A percentile compares a stretch with the other conserved stretches of the same genome.
Conservation (phyloP, 352 stramenopile genomes). For the Globisporangium abappressorium region DNA sequence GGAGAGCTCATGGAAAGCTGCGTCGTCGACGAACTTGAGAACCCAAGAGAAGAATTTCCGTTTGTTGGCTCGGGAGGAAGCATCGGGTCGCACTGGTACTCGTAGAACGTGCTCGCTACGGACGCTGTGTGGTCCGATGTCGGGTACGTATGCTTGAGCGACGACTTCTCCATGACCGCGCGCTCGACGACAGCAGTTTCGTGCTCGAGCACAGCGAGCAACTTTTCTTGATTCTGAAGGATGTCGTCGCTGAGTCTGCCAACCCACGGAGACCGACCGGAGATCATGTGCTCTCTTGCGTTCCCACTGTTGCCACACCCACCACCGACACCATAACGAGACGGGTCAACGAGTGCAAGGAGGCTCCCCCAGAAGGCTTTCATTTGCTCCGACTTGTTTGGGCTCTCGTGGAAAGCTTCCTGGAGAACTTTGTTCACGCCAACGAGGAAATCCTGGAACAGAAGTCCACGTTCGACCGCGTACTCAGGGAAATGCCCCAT, state of each 20-base stretch:
- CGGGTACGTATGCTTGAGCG: slow-evolving; percentile 65
- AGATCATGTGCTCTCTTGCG: slow-evolving; percentile 13
- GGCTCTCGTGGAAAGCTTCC: slow-evolving; percentile 29
- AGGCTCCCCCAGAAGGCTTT: slow-evolving; percentile 59
- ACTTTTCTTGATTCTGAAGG: slow-evolving; percentile 77
- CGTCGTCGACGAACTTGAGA: neutral
- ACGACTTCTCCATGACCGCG: slow-evolving; percentile 78
- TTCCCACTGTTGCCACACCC: neutral
- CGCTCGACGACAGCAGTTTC: slow-evolving; percentile 76
- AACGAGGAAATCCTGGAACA: slow-evolving; percentile 57
- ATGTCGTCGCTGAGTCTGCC: slow-evolving; percentile 75
- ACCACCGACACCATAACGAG: slow-evolving; percentile 7
- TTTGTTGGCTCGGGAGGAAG: slow-evolving; percentile 33
- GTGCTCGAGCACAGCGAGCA: slow-evolving; percentile 72
- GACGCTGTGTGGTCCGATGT: slow-evolving; percentile 23
- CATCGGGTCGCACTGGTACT: slow-evolving; percentile 65
- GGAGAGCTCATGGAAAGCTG: neutral
- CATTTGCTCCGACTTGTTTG: slow-evolving; percentile 31
- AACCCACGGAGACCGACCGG: slow-evolving; percentile 37
- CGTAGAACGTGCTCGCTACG: slow-evolving; percentile 36
- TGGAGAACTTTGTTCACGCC: slow-evolving; percentile 43
- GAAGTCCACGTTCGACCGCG: slow-evolving; percentile 38
- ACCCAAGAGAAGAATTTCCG: neutral
- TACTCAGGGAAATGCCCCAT: slow-evolving; percentile 36
- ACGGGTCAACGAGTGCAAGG: slow-evolving; percentile 27